Evolutionary conservation across 352 stramenopile species (phyloP).

Genomic region (Thalassiosira oceanica): DNA sequence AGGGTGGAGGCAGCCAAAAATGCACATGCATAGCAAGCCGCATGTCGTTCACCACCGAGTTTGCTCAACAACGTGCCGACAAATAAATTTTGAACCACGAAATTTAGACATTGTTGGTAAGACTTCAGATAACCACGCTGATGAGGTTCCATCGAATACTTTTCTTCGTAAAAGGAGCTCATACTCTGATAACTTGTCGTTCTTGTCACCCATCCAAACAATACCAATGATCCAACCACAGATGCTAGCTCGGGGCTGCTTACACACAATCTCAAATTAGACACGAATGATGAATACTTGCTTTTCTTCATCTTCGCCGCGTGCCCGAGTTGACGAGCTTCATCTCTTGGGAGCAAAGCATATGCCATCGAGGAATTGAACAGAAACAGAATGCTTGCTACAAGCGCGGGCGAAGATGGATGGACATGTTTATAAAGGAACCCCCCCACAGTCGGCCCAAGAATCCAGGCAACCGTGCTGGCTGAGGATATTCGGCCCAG

Average conservation of each 20-base stretch:
- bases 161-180: conserved; percentile 73
- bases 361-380: conserved; percentile 53
- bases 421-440: conserved; percentile 66
- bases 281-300: conserved; percentile 38
- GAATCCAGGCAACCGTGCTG: conserved; percentile 64
- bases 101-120: conserved; percentile 57
- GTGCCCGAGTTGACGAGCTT: conserved; percentile 4
- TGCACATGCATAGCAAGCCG: conserved; percentile 31
- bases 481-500: conserved; percentile 61
- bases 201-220: conserved; percentile 56
- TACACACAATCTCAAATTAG: conserved; percentile 59
- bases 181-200: conserved; percentile 63
- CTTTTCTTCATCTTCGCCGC: conserved; percentile 6
- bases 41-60: conserved; percentile 45
- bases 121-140: conserved; percentile 67
- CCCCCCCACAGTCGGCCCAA: conserved; percentile 60
- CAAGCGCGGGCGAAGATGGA: conserved; percentile 38
- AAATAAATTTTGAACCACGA: conserved; percentile 57
- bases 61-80: conserved; percentile 40
- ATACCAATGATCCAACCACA: conserved; percentile 47
- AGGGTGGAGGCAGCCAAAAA: conserved; percentile 49
- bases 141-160: conserved; percentile 66
- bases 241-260: conserved; percentile 39
- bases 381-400: conserved; percentile 59
- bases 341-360: conserved; percentile 47